phyloP scores from a whole-genome alignment of 176 grass and related monocot genomes.

The Phragmites australis region DNA sequence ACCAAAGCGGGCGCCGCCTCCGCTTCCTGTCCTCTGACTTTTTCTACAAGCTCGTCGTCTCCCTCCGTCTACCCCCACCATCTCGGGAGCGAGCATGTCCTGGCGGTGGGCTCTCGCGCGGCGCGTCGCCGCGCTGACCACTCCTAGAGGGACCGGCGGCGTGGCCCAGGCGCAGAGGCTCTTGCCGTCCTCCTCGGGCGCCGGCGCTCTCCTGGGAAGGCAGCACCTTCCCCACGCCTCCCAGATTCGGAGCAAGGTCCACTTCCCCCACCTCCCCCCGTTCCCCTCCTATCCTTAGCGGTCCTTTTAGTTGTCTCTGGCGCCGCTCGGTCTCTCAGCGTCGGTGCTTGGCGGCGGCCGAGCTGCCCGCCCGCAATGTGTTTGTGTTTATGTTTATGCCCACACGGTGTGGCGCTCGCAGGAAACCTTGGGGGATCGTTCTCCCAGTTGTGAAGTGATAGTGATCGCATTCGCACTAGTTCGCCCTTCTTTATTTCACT shows the following conservation, averaged over 20 bases:
- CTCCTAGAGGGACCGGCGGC: background rate
- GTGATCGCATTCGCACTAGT: background rate
- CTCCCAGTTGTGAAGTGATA: background rate
- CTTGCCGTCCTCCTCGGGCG: constrained; percentile 19
- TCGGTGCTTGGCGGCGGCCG: background rate
- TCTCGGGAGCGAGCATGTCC: constrained; percentile 49
- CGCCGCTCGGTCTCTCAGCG: no score
- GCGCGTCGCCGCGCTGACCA: constrained; percentile 31
- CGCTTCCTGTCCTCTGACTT: constrained; percentile 11
- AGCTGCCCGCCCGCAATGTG: background rate
- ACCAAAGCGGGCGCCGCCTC: background rate
- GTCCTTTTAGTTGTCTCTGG: background rate
- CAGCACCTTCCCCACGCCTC: background rate
- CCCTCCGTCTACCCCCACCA: constrained; percentile 4
- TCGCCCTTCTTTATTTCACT: background rate
- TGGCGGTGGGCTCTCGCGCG: constrained; percentile 51
- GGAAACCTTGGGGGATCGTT: background rate
- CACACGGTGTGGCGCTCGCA: no score
- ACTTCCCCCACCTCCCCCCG: background rate
- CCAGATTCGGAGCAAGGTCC: constrained; percentile 55
- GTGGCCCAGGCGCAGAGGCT: constrained; percentile 29
- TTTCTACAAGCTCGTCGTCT: constrained; percentile 46
- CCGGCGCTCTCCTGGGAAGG: constrained; percentile 1
- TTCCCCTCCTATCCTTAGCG: background rate
- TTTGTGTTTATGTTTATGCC: constrained; percentile 38